A percentile compares a stretch with the other conserved stretches of the same genome.
phyloP scores from a whole-genome alignment of 345 rosid species.

The Salix viminalis region DNA sequence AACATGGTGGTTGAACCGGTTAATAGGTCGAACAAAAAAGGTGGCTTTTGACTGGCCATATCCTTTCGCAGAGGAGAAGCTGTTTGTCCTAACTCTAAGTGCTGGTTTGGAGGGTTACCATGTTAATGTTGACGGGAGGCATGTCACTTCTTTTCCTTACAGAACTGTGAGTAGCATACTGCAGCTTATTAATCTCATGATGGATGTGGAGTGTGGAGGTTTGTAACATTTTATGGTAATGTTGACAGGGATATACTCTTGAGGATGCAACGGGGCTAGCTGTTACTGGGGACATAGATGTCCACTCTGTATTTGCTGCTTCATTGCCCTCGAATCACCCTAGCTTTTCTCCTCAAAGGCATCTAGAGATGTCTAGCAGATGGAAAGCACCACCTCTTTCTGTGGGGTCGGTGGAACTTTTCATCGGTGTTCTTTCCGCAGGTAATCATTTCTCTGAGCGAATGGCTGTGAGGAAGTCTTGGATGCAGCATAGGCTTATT shows the following conservation, averaged over 20 bases:
- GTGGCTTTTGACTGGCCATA: conserved; percentile 84
- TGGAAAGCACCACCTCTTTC: conserved; percentile 81
- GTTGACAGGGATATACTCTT: conserved; percentile 73
- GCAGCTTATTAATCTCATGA: conserved; percentile 1
- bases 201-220: conserved; percentile 7
- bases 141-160: conserved; percentile 84
- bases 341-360: conserved; percentile 74
- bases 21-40: conserved; percentile 63
- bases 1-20: conserved; percentile 85
- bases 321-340: conserved; percentile 84
- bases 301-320: conserved; percentile 74
- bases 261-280: conserved; percentile 97
- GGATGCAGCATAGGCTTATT: conserved; percentile 88
- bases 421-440: conserved; percentile 85
- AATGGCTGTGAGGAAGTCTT: conserved; percentile 92
- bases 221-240: conserved; percentile 20
- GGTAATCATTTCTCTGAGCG: conserved; percentile 94
- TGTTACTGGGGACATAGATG: conserved; percentile 70
- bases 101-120: conserved; percentile 96
- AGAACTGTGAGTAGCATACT: conserved; percentile 66
- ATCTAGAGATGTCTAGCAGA: conserved; percentile 66
- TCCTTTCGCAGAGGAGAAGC: conserved; percentile 71
- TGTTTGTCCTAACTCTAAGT: conserved; percentile 80
- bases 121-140: conserved; percentile 81
- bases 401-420: conserved; percentile 57